Percentiles rank a stretch among this genome's conserved stretches.
These are phyloP conservation scores for Elsinoe perseae DNA, from an alignment of 2,329 filamentous ascomycete species.

Conservation along the genomic window DNA sequence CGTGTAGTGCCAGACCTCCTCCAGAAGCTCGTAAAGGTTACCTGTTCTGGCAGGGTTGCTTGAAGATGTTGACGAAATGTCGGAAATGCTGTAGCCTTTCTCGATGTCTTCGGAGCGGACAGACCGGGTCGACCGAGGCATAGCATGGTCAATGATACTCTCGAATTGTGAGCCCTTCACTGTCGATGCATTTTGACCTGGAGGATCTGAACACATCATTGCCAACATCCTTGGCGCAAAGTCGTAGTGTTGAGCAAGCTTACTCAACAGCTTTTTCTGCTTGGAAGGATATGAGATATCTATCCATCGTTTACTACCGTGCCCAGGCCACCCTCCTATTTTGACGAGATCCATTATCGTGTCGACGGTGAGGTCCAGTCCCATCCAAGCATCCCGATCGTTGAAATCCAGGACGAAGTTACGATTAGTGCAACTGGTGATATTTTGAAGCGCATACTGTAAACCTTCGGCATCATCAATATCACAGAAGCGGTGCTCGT, in stretches of 20 bases:
- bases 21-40: constrained; percentile 53
- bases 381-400: constrained; percentile 47
- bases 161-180: constrained; percentile 3
- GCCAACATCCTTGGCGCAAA: constrained; percentile 60
- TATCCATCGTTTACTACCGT: constrained; percentile 60
- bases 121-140: background rate
- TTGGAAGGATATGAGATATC: constrained; percentile 63
- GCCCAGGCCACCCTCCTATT: constrained; percentile 37
- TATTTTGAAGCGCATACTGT: constrained; percentile 35
- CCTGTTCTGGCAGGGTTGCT: constrained; percentile 26
- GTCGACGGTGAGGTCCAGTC: constrained; percentile 44
- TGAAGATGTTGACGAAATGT: constrained; percentile 30
- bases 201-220: constrained; percentile 54
- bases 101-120: constrained; percentile 22
- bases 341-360: constrained; percentile 37
- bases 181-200: constrained; percentile 18
- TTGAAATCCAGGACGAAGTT: constrained; percentile 64
- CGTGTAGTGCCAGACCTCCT: constrained; percentile 68
- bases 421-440: constrained; percentile 35
- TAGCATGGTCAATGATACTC: background rate
- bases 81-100: constrained; percentile 28
- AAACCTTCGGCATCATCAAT: constrained; percentile 49
- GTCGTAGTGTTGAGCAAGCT: constrained; percentile 55
- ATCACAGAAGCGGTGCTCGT: constrained; percentile 37
- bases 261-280: constrained; percentile 50